Conservation (phyloP, 306 rosid genomes). For the Dryas drummondii region DNA sequence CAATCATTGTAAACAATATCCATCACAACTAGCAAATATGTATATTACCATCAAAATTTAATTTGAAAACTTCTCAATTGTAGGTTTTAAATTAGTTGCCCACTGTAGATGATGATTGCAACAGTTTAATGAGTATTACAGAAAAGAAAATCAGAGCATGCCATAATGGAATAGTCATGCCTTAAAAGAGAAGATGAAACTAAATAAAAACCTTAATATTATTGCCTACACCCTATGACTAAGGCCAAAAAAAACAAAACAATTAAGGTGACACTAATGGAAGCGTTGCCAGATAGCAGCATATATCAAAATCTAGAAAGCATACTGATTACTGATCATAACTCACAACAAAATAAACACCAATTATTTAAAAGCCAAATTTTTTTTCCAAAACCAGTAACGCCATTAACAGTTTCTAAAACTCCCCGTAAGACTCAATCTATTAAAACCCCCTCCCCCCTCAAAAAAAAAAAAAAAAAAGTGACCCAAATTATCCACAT, state of each 20-base stretch:
- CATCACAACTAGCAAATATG: background rate
- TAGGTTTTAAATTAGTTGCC: background rate
- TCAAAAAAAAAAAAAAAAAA: background rate
- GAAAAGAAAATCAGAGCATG: background rate
- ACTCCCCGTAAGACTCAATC: background rate
- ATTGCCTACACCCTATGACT: background rate
- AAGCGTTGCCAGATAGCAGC: background rate
- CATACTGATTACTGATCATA: background rate
- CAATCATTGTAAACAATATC: background rate
- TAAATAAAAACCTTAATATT: background rate
- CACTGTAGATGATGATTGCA: background rate
- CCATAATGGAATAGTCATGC: background rate
- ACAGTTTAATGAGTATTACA: no score
- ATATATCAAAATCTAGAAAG: background rate
- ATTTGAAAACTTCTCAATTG: background rate
- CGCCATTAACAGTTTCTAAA: background rate
- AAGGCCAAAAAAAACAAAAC: background rate
- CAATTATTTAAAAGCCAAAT: background rate
- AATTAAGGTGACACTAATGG: background rate
- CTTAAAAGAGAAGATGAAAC: conserved; percentile 4
- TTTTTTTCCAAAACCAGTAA: background rate
- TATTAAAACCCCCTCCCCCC: background rate
- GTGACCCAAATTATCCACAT: background rate
- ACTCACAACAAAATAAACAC: background rate
- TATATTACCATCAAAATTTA: background rate